A percentile compares a stretch with the other conserved stretches of the same genome.
These are phyloP conservation scores for Candida pini DNA, from an alignment of 805 yeast species.

Conservation along the genomic window DNA sequence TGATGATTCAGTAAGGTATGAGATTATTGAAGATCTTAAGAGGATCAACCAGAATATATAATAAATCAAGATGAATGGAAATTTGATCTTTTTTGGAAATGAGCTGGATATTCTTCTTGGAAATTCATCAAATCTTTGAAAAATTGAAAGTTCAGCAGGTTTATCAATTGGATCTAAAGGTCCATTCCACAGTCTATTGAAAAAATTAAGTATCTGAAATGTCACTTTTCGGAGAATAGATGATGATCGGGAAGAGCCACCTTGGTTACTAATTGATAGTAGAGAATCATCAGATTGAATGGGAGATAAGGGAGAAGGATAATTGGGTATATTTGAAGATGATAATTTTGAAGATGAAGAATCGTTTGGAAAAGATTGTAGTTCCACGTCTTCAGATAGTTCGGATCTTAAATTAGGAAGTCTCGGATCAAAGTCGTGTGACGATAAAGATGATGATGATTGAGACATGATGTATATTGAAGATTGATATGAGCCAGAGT, in stretches of 20 bases:
- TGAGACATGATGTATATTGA: too few species aligned
- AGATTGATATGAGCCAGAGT: too few species aligned
- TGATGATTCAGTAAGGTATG: conserved; percentile 43
- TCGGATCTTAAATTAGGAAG: too few species aligned
- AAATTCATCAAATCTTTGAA: conserved; percentile 34
- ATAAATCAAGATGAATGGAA: conserved; percentile 33
- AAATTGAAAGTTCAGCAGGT: conserved; percentile 35
- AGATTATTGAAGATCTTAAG: conserved; percentile 33
- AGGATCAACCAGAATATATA: conserved; percentile 42
- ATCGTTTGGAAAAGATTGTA: conserved; percentile 1
- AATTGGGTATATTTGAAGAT: too few species aligned
- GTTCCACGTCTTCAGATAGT: conserved; percentile 3
- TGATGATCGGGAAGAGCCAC: background rate
- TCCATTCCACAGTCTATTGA: conserved; percentile 46
- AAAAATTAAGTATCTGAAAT: too few species aligned
- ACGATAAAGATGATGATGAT: background rate
- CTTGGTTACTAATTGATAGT: background rate
- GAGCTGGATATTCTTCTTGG: conserved; percentile 34
- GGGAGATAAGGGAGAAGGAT: too few species aligned
- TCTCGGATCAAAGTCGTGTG: too few species aligned
- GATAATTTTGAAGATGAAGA: background rate
- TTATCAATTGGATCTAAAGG: conserved; percentile 44
- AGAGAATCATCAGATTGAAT: background rate
- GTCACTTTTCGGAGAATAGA: too few species aligned
- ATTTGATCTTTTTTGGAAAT: conserved; percentile 24